Base-by-base conservation (phyloP, 768 basidiomycete genomes). In the Sistotremastrum niveocremeum region DNA sequence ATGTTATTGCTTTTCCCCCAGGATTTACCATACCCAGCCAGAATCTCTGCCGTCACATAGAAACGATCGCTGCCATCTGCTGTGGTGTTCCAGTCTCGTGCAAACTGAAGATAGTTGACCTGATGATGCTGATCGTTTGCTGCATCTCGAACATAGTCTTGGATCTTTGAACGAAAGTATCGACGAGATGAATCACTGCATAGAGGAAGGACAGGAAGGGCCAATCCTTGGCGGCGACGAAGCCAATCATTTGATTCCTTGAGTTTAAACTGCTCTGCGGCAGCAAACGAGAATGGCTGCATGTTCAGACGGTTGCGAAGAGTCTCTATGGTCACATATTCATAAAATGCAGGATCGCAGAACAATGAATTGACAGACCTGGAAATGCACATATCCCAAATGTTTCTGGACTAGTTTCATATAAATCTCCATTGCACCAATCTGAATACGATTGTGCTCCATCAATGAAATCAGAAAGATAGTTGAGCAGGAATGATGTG, bases 371-470 rank as follows among this genome's bases (percentile, higher is more conserved):
- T n/a, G n/a, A 47, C 50, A 7, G 35, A 59, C 56, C 57, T 44
- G 54, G 57, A 43, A 58, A 44, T 4, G 41, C 36, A 34, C 57
- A 58, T 2, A 58, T 55, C 3, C 57, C 54, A 51, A 58, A 55
- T 30, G 41, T 35, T 42, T 56, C 52, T 0, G 30, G 36, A 7
- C 52, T 52, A 6, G 37, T 34, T 32, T 58, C 57, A 47, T 57
- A 58, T 1, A 58, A 34, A 37, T 58, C 57, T n/a, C 54, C 50
- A 49, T 58, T 58, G 3, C 53, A 31, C 57, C 57, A 58, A 7
- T 56, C 48, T 9, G 38, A 4, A 41, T 57, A 58, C 7, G 54
- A 49, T n/a, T 28, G 4, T 0, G 54, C 54, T 29, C 56, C 57
- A 37, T 37, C 37, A 37, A 37, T 37, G 37, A 37, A 9, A 37